Evolutionary conservation across 192 early-diverging fungal genomes (phyloP).

Genomic region (Backusella westeae): DNA sequence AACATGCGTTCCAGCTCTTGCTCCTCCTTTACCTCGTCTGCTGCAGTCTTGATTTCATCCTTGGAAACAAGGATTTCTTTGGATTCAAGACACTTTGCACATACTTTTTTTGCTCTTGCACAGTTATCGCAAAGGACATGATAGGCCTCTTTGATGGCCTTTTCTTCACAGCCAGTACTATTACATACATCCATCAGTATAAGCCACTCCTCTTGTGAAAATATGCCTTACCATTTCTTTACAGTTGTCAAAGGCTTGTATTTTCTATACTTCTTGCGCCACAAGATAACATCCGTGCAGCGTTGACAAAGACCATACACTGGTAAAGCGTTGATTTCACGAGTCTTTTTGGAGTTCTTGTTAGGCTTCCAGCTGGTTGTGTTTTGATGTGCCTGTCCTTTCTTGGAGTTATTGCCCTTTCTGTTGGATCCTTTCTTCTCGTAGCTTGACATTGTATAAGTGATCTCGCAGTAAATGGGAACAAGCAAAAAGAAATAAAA

Average conservation of each 20-base stretch:
- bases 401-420: conserved; percentile 67
- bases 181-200: background rate
- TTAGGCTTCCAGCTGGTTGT: conserved; percentile 81
- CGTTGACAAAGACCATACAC: conserved; percentile 77
- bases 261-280: conserved; percentile 92
- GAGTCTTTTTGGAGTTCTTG: conserved; percentile 78
- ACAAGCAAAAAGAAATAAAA: background rate
- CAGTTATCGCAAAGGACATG: conserved; percentile 92
- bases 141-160: conserved; percentile 89
- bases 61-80: conserved; percentile 57
- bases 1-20: conserved; percentile 74
- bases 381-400: conserved; percentile 89
- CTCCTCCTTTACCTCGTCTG: conserved; percentile 64
- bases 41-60: conserved; percentile 57
- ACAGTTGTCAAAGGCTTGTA: conserved; percentile 94
- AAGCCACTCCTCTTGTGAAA: conserved; percentile 9
- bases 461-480: background rate
- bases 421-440: conserved; percentile 46
- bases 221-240: conserved; percentile 75
- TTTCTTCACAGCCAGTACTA: conserved; percentile 66
- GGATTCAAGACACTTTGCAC: conserved; percentile 86
- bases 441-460: conserved; percentile 37
- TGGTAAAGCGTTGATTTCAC: conserved; percentile 73
- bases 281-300: conserved; percentile 74
- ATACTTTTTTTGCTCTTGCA: conserved; percentile 76